Base-by-base conservation (phyloP, 2,329 filamentous ascomycete species). In the Arthroderma uncinatum region DNA sequence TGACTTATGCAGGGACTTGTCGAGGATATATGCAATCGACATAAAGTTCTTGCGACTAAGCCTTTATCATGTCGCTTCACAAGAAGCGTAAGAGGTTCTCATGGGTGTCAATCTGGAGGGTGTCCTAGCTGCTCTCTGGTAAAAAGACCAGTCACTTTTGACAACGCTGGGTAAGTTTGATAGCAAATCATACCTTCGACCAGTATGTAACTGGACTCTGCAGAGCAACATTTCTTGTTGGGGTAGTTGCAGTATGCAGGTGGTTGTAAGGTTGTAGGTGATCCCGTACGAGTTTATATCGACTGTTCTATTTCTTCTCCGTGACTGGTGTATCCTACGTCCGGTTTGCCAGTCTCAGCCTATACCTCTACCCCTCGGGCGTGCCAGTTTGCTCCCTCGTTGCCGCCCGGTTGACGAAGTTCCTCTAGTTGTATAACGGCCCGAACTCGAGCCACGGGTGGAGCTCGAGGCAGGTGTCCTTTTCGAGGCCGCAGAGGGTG, bases 391-490 rank as follows among this genome's bases (percentile, higher is more conserved):
- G 16, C n/a, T 53, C 4, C 33, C 50, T 25, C 72, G 71, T 57
- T 62, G 64, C 40, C 70, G 65, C 39, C 56, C 64, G 28, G 69
- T 60, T 10, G 67, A 58, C 14, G 44, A 50, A 4, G 33, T 12
- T 7, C 71, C 71, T 65, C 71, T 63, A 12, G 70, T 73, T 16
- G 70, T 60, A 65, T 74, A 71, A 28, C 71, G 70, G 57, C 67
- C 61, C 55, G 63, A 54, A 50, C 64, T 64, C 12, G 62, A 63
- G 16, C 68, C 68, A 16, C 68, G 65, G 33, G 30, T 56, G 16
- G 54, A 40, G 33, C 65, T 65, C 19, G 66, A 60, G 2, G 65
- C 64, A 10, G 60, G 52, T 33, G 62, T 61, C 57, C 62, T 61
- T 25, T 59, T 63, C 21, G 62, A 58, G 55, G 64, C 62, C 50